Evolutionary conservation across 768 basidiomycete species (phyloP).

Genomic region (Phlebiopsis gigantea): DNA sequence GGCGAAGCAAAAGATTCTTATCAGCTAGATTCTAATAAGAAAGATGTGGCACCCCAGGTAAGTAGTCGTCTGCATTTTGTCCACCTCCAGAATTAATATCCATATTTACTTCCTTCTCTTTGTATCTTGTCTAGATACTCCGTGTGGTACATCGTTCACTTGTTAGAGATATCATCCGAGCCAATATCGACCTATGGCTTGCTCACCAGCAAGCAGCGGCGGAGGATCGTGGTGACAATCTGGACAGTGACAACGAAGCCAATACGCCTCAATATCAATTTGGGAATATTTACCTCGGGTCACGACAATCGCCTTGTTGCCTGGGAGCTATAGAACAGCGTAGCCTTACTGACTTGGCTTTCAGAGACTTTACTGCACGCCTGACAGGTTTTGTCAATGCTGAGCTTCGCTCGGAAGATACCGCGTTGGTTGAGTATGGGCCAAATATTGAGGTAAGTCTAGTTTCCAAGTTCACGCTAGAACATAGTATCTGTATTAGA

Average conservation of each 20-base stretch:
- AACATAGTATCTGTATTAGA: no score
- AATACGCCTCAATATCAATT: neutral
- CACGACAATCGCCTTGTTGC: neutral
- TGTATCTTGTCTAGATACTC: neutral
- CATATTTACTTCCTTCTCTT: no score
- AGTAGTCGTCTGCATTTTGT: no score
- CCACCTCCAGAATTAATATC: no score
- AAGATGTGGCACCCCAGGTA: constrained; percentile 11
- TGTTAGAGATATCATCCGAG: neutral
- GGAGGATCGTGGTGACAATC: neutral
- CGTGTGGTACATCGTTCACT: neutral
- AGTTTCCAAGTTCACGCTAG: no score
- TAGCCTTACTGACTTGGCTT: neutral
- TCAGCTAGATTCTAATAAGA: neutral
- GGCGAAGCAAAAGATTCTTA: constrained; percentile 7
- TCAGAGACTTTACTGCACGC: neutral
- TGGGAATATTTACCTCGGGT: neutral
- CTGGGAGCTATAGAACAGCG: neutral
- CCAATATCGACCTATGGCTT: neutral
- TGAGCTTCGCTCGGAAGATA: neutral
- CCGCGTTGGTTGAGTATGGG: neutral
- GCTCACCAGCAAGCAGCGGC: neutral
- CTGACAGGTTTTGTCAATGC: neutral
- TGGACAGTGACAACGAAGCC: neutral
- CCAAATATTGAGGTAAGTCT: neutral